Conservation (phyloP, 176 grass and related monocot genomes). For the bread wheat (Triticum aestivum) region IWGSC_CS_RefSeq_v2.1 NC_057803.1:297424530-297425029, state of each 20-base stretch:
- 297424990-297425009: constrained; percentile 45
- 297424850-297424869: neutral
- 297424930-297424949: constrained; percentile 69
- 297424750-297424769: neutral
- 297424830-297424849: neutral
- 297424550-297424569: too few species aligned
- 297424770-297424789: neutral
- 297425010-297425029: constrained; percentile 33
- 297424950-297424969: constrained; percentile 94
- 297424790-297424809: neutral
- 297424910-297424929: neutral
- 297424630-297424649: too few species aligned
- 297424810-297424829: neutral
- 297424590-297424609: too few species aligned
- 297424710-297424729: too few species aligned
- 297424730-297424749: too few species aligned
- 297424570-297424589: too few species aligned
- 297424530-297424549: too few species aligned
- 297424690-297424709: too few species aligned
- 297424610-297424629: too few species aligned
- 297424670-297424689: too few species aligned
- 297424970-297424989: constrained; percentile 70
- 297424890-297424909: neutral
- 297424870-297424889: neutral
- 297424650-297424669: too few species aligned